Base-by-base conservation (phyloP, 441 rosid species). In the Corymbia calophylla region DNA sequence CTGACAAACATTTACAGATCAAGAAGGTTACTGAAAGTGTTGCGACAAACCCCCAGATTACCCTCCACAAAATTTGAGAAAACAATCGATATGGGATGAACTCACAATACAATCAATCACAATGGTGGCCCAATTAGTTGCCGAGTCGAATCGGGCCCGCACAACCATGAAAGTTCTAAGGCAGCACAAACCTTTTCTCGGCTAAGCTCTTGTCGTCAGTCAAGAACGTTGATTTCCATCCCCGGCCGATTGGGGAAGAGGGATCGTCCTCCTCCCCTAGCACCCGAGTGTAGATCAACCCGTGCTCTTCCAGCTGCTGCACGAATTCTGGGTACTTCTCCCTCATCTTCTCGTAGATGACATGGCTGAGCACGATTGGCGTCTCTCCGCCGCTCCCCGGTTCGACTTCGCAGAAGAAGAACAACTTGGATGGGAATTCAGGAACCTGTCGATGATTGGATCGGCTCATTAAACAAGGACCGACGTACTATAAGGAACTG, bases 221-320 rank as follows among this genome's bases (percentile, higher is more conserved):
- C 93, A 97, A 91, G 95, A 97, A 97, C 1, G 99, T 96, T 0
- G 99, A 97, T 92, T 97, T 97, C 99, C 99, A 97, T 11, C 99
- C 98, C 12, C 99, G 97, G 32, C 99, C 99, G 88, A 97, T 97
- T 9, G 99, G 96, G 16, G 99, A 97, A 2, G 99, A 95, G 25
- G 98, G 98, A 88, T 97, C 95, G 87, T 97, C 99, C 12, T 92
- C 97, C 89, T 97, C 99, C 16, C 97, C 97, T 86, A 96, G 89
- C 21, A 97, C 94, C 87, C 98, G 93, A 16, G 91, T 94, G 70
- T 97, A 97, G 25, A 97, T 54, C 92, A 97, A 90, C 31, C 98
- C 99, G 88, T 94, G 94, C 53, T 93, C 92, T 92, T 97, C 98
- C 62, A 97, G 89, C 86, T 92, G 91, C 56, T 70, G 91, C 44